phyloP scores from a whole-genome alignment of 2,329 filamentous ascomycete genomes.

The Cercospora citrullina region DNA sequence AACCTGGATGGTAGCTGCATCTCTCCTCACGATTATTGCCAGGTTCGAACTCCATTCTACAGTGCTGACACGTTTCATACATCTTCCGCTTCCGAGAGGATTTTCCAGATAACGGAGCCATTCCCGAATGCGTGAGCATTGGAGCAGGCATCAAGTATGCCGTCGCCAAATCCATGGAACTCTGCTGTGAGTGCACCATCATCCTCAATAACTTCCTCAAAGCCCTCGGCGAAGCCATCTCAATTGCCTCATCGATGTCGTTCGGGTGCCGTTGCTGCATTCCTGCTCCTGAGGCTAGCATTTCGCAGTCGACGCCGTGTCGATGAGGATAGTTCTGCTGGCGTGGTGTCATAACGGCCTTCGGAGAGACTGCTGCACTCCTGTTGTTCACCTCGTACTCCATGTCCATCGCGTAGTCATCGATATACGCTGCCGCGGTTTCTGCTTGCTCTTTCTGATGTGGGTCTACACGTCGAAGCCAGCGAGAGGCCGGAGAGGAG shows the following conservation, averaged over 20 bases:
- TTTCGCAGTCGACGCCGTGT: slow-evolving; percentile 8
- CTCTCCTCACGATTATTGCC: slow-evolving; percentile 12
- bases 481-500: slow-evolving; percentile 13
- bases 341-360: not conserved
- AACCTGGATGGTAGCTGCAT: slow-evolving; percentile 17
- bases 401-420: slow-evolving; percentile 7
- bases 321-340: not conserved
- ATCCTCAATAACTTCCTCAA: slow-evolving; percentile 16
- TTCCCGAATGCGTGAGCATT: not conserved
- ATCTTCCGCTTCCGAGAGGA: slow-evolving; percentile 9
- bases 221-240: slow-evolving; percentile 11
- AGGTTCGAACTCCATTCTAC: slow-evolving; percentile 12
- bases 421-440: not conserved
- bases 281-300: not conserved
- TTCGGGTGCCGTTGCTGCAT: not conserved
- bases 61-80: slow-evolving; percentile 17
- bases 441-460: slow-evolving; percentile 8
- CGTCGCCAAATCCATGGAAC: slow-evolving; percentile 9
- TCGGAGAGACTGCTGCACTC: not conserved
- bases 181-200: slow-evolving; percentile 19
- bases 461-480: slow-evolving; percentile 7
- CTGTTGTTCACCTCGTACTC: slow-evolving; percentile 3
- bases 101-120: not conserved
- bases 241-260: slow-evolving; percentile 14
- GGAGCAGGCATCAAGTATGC: slow-evolving; percentile 8